Evolutionary conservation across 106 monocot genomes (phyloP), one percentile per base, ranked within the genome.

Genomic region (Hemerocallis citrina): DNA sequence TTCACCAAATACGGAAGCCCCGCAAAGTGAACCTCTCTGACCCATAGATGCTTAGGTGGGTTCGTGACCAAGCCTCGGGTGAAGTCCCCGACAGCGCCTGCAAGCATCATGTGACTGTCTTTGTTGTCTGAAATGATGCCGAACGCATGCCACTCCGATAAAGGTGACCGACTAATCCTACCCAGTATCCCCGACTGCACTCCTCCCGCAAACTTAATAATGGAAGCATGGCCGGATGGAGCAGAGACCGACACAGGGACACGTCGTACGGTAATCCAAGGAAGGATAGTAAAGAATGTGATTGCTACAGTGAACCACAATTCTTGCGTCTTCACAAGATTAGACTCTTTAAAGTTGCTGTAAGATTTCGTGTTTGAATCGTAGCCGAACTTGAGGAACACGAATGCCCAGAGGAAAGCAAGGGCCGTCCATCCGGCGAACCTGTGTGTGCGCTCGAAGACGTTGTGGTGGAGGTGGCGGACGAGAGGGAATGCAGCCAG

Each of bases 401-500:
- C 67, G 47, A 74, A 86, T 2, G 36, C 70, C 85, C 85, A 86
- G 14, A 81, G 67, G 15, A 86, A 70, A 1, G 59, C 69, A 11
- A 86, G 71, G 15, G 77, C 85, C 20, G 52, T 10, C 85, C 85
- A 86, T 5, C 85, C 85, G 11, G 85, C 81, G 56, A 81, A 86
- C 36, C 81, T 62, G 63, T 86, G 81, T 10, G 77, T 77, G 17
- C 77, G 61, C 68, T 86, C 81, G 58, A 86, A 86, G 22, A 78
- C 64, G 59, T 86, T 86, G 68, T 86, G 86, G 72, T 86, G 86
- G 56, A 81, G 81, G 65, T 86, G 86, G 25, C 86, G 69, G 36
- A 76, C 29, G 38, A 76, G 64, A 21, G 76, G 76, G 65, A 76
- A 70, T 13, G 76, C 76, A 0, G 75, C 70, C 29, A 75, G 0